Base-by-base conservation (phyloP, 1,284 basidiomycete genomes). In the Coniferiporia weirii region DNA sequence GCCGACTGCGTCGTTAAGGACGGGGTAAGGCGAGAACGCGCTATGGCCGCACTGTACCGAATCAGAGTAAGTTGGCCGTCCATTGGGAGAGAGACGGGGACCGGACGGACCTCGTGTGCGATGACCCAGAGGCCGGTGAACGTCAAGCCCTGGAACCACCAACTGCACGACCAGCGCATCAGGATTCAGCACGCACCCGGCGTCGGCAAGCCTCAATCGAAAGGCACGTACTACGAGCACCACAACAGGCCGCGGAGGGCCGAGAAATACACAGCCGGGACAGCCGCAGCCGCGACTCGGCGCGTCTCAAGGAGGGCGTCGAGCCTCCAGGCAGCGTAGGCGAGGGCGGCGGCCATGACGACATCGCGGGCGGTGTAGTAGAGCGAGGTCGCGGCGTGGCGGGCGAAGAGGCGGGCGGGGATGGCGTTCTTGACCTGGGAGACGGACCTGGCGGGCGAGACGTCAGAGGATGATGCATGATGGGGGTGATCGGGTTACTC, bases 321-420 rank as follows among this genome's bases (percentile, higher is more conserved):
- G 65, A 90, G 87, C 70, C 75, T 74, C 66, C 75, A 76, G 1
- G 81, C 85, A 6, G 80, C 74, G 64, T 80, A 82, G 66, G 80
- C 85, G 47, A 89, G 74, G n/a, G 74, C 66, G n/a, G 77, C 71
- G 52, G 85, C 74, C 58, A 80, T 78, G 47, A 76, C 64, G 53
- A 85, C 67, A 70, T 89, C 87, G 58, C 82, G 77, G 40, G 79
- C 67, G 60, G 78, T 72, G 68, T 91, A 91, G 63, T 75, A 70
- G 35, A 82, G 75, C 35, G 83, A 86, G 64, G 78, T 79, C 61
- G 80, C 55, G 0, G 87, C 87, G 4, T 80, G 84, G 69, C 85
- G 86, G 69, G 87, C 74, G 69, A 83, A 87, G 69, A 91, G 84
- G 70, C 88, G 83, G 48, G 81, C 81, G 0, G 81, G 81, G 15